Evolutionary conservation across 1,139 yeast genomes (phyloP).

Genomic region (Yamadazyma dushanensis): DNA sequence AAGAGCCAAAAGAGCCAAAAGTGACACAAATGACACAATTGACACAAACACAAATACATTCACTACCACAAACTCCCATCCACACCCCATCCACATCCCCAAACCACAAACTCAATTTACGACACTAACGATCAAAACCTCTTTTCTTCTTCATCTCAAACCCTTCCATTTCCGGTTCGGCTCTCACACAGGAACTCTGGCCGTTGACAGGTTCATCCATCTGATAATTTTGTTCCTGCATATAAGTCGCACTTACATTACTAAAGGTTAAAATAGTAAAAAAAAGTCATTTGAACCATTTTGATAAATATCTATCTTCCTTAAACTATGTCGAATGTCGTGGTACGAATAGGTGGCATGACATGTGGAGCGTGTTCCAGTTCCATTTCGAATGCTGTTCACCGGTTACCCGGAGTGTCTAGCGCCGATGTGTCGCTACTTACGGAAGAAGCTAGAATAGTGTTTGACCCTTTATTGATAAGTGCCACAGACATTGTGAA

Average conservation of each 20-base stretch:
- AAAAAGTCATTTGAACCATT: not conserved
- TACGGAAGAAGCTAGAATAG: conserved; percentile 36
- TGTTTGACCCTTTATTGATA: conserved; percentile 16
- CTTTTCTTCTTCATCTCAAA: not conserved
- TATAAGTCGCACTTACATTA: not conserved
- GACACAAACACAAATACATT: too few species aligned
- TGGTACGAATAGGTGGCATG: conserved; percentile 30
- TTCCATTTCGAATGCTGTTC: conserved; percentile 27
- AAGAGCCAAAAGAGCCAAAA: not conserved
- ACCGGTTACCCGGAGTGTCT: conserved; percentile 22
- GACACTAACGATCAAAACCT: not conserved
- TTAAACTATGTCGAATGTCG: conserved; percentile 3
- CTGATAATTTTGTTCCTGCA: conserved; percentile 3
- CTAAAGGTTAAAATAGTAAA: too few species aligned
- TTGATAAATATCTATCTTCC: too few species aligned
- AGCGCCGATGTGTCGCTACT: conserved; percentile 33
- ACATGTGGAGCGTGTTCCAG: conserved; percentile 42
- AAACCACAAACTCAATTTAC: not conserved
- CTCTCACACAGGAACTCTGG: not conserved
- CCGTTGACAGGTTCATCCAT: conserved; percentile 3
- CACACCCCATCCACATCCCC: too few species aligned
- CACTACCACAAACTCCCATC: too few species aligned
- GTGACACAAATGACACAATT: too few species aligned
- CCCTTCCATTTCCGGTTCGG: not conserved
- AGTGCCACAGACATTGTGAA: conserved; percentile 7